Percentiles rank a stretch among this genome's conserved stretches.
phyloP scores from a whole-genome alignment of 306 rosid genomes.

The Fragaria nilgerrensis region DNA sequence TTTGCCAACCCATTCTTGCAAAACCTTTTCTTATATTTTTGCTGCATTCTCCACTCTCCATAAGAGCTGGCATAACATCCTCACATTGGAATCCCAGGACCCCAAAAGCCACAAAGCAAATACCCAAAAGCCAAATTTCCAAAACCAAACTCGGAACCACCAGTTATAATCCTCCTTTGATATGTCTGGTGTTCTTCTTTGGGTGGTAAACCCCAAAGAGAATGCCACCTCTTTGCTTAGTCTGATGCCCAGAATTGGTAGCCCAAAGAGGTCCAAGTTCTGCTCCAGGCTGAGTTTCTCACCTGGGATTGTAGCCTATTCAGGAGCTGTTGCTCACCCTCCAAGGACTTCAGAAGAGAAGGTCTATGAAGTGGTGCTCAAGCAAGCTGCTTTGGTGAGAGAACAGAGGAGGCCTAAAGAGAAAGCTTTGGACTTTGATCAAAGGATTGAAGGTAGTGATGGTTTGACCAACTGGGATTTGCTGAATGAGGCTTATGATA shows the following conservation, averaged over 20 bases:
- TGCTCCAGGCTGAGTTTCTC: constrained; percentile 44
- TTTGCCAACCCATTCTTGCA: constrained; percentile 18
- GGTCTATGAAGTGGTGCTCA: constrained; percentile 87
- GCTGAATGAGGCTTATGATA: constrained; percentile 66
- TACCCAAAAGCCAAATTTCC: not conserved
- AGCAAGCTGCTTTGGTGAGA: constrained; percentile 76
- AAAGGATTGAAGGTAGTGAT: constrained; percentile 33
- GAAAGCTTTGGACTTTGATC: constrained; percentile 32
- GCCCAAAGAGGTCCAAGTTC: constrained; percentile 36
- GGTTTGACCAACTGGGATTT: constrained; percentile 46
- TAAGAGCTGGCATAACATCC: constrained; percentile 3
- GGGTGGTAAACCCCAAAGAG: constrained; percentile 65
- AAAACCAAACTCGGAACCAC: not conserved
- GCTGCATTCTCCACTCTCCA: constrained; percentile 6
- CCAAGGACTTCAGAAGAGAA: constrained; percentile 77
- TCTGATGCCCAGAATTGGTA: constrained; percentile 33
- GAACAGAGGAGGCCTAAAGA: constrained; percentile 33
- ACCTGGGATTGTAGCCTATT: constrained; percentile 37
- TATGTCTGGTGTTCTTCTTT: constrained; percentile 64
- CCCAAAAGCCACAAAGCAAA: not conserved
- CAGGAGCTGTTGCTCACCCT: constrained; percentile 57
- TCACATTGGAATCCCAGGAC: not conserved
- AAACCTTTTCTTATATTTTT: constrained; percentile 3
- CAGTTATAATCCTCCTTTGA: not conserved
- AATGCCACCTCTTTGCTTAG: constrained; percentile 42